A percentile compares a stretch with the other conserved stretches of the same genome.
phyloP scores from a whole-genome alignment of 768 basidiomycete genomes.

The Boletus subparvulus region DNA sequence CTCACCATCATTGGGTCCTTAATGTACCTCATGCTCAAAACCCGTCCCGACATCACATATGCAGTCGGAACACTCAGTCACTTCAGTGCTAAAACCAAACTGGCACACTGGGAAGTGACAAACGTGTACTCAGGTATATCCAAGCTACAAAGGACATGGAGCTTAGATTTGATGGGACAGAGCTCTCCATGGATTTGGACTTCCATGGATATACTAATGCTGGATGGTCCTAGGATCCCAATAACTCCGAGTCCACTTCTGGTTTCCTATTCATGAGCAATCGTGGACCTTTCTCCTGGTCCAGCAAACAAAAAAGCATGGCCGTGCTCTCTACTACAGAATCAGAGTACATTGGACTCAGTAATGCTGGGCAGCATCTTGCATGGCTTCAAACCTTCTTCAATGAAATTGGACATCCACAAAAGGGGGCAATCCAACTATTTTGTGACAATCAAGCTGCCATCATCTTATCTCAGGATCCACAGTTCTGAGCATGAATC shows the following conservation, averaged over 20 bases:
- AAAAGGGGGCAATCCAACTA: background rate
- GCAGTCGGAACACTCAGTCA: background rate
- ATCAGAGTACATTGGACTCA: background rate
- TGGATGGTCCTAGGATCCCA: background rate
- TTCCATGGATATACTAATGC: background rate
- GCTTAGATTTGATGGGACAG: background rate
- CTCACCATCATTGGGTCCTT: background rate
- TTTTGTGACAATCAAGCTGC: background rate
- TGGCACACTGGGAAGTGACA: background rate
- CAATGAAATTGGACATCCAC: background rate
- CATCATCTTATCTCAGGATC: background rate
- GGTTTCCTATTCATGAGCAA: background rate
- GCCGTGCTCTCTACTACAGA: background rate
- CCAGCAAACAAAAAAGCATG: background rate
- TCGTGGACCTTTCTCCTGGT: background rate
- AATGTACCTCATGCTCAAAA: conserved; percentile 5
- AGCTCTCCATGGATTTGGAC: background rate
- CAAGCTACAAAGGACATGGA: background rate
- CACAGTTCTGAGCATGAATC: background rate
- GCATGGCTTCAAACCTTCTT: background rate
- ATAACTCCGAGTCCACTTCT: background rate
- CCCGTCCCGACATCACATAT: background rate
- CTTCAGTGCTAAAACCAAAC: background rate
- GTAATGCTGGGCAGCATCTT: background rate
- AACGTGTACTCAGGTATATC: background rate